phyloP scores from a whole-genome alignment of 805 yeast species.

The Brettanomyces sp. region DNA sequence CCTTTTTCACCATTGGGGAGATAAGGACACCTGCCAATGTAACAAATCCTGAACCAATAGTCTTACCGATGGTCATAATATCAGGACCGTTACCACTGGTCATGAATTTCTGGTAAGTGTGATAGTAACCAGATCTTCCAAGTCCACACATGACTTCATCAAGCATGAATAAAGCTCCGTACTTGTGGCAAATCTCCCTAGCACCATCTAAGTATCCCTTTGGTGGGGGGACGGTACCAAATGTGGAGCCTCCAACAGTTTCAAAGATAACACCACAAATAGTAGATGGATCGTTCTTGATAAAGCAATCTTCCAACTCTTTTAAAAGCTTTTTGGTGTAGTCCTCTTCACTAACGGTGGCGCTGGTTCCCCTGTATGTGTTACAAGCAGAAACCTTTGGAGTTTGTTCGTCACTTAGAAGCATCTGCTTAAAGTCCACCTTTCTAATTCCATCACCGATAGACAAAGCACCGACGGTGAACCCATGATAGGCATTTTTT shows the following conservation, averaged over 20 bases:
- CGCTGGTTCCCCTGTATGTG: constrained; percentile 12
- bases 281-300: constrained; percentile 33
- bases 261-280: constrained; percentile 34
- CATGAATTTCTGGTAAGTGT: constrained; percentile 37
- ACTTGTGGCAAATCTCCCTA: constrained; percentile 68
- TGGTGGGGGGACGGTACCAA: constrained; percentile 36
- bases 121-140: constrained; percentile 39
- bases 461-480: constrained; percentile 37
- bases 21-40: constrained; percentile 41
- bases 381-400: constrained; percentile 22
- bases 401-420: constrained; percentile 15
- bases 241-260: constrained; percentile 36
- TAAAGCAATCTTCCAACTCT: constrained; percentile 31
- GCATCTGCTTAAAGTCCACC: constrained; percentile 21
- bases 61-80: constrained; percentile 40
- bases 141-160: constrained; percentile 79
- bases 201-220: constrained; percentile 37
- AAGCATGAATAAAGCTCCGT: constrained; percentile 87
- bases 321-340: constrained; percentile 27
- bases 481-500: constrained; percentile 40
- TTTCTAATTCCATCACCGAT: constrained; percentile 30
- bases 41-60: constrained; percentile 41
- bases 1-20: constrained; percentile 31
- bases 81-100: constrained; percentile 35
- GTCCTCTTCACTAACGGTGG: constrained; percentile 22